phyloP scores from a whole-genome alignment of 495 filamentous ascomycete species.

The Aspergillus olivimuriae region DNA sequence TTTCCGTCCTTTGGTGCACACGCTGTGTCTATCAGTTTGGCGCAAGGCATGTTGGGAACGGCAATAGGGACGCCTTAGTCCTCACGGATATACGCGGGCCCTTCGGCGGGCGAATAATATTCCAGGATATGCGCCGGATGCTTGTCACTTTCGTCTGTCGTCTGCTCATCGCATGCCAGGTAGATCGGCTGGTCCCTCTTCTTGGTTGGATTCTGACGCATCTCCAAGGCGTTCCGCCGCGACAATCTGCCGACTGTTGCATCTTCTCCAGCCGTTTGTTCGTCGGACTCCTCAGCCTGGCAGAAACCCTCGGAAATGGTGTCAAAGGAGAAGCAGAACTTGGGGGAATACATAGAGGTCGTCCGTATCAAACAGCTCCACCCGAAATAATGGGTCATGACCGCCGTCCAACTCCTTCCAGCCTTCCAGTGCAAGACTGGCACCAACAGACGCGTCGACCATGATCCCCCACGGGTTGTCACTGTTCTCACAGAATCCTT shows the following conservation, averaged over 20 bases:
- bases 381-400: neutral
- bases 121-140: neutral
- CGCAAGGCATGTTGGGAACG: neutral
- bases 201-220: neutral
- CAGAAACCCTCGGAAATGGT: neutral
- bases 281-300: neutral
- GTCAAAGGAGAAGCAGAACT: slow-evolving; percentile 2
- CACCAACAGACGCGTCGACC: slow-evolving; percentile 3
- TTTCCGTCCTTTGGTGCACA: neutral
- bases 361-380: neutral
- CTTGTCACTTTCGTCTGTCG: neutral
- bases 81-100: neutral
- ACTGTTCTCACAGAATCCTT: slow-evolving; percentile 6
- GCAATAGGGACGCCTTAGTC: neutral
- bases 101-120: neutral
- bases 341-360: slow-evolving; percentile 5
- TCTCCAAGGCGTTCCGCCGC: neutral
- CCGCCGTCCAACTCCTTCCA: slow-evolving; percentile 5
- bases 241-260: too few species aligned
- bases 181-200: neutral
- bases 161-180: neutral
- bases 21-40: neutral
- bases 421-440: slow-evolving; percentile 1
- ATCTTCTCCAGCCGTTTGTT: neutral
- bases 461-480: neutral